These are phyloP conservation scores for Pseudofabraea citricarpa DNA, from an alignment of 2,329 filamentous ascomycete species.

Conservation along the genomic window DNA sequence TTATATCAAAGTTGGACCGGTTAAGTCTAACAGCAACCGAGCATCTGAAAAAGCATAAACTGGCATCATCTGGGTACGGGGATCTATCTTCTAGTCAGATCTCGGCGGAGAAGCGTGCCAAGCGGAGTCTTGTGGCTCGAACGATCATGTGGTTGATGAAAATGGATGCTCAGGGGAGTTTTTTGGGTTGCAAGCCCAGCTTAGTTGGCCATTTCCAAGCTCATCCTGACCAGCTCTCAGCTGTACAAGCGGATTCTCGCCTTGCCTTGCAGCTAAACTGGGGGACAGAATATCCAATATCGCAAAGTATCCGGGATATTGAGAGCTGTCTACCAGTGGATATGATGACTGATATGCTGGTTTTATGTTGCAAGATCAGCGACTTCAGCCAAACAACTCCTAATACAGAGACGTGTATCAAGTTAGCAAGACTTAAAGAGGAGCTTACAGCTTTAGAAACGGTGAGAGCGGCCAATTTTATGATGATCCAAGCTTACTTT, in stretches of 20 bases:
- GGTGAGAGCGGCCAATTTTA: neutral
- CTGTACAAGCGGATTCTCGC: conserved; percentile 6
- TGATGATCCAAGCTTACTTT: neutral
- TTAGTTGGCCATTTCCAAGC: conserved; percentile 7
- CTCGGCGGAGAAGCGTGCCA: neutral
- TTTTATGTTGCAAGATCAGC: conserved; percentile 5
- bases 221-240: conserved; percentile 1
- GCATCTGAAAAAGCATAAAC: conserved; percentile 1
- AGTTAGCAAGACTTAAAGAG: neutral
- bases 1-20: conserved; percentile 5
- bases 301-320: conserved; percentile 11
- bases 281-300: conserved; percentile 10
- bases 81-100: neutral
- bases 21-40: conserved; percentile 5
- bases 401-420: neutral
- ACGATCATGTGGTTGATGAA: conserved; percentile 10
- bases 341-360: conserved; percentile 11
- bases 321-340: conserved; percentile 10
- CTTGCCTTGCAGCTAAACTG: conserved; percentile 11
- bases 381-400: neutral
- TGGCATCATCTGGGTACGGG: neutral
- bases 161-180: conserved; percentile 11
- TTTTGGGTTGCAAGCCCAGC: conserved; percentile 8
- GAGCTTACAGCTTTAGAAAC: neutral
- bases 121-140: conserved; percentile 8